Evolutionary conservation across 2,329 filamentous ascomycete genomes (phyloP).

Genomic region (Fusarium duplospermum): DNA sequence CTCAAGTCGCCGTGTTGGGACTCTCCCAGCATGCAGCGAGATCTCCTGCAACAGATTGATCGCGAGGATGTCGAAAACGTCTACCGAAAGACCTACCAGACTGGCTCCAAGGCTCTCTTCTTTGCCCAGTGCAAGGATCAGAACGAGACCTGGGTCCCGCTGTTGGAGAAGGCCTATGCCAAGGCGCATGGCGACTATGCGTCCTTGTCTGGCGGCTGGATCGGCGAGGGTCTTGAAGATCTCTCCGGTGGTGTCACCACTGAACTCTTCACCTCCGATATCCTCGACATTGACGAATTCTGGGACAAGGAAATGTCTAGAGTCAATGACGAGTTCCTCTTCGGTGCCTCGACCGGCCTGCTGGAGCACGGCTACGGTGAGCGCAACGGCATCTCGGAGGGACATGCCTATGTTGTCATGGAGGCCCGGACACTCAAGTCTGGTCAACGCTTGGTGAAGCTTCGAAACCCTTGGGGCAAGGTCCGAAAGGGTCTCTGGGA

Average conservation of each 20-base stretch:
- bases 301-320: slow-evolving; percentile 85
- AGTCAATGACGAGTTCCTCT: slow-evolving; percentile 84
- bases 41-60: slow-evolving; percentile 80
- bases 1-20: slow-evolving; percentile 86
- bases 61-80: slow-evolving; percentile 77
- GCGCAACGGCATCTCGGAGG: slow-evolving; percentile 68
- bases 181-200: slow-evolving; percentile 85
- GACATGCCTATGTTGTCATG: slow-evolving; percentile 71
- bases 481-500: slow-evolving; percentile 69
- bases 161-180: slow-evolving; percentile 86
- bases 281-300: slow-evolving; percentile 82
- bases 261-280: slow-evolving; percentile 75
- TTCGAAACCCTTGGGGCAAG: slow-evolving; percentile 72
- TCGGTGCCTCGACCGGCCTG: slow-evolving; percentile 75
- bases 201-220: slow-evolving; percentile 77
- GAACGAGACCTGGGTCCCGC: slow-evolving; percentile 85
- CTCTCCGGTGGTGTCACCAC: slow-evolving; percentile 77
- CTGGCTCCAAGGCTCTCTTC: slow-evolving; percentile 80
- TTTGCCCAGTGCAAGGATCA: slow-evolving; percentile 81
- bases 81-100: slow-evolving; percentile 78
- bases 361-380: slow-evolving; percentile 72
- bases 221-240: slow-evolving; percentile 70
- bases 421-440: slow-evolving; percentile 64
- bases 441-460: slow-evolving; percentile 67
- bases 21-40: slow-evolving; percentile 78